Base-by-base conservation (phyloP, 257 asterid species). In the Striga asiatica region DNA sequence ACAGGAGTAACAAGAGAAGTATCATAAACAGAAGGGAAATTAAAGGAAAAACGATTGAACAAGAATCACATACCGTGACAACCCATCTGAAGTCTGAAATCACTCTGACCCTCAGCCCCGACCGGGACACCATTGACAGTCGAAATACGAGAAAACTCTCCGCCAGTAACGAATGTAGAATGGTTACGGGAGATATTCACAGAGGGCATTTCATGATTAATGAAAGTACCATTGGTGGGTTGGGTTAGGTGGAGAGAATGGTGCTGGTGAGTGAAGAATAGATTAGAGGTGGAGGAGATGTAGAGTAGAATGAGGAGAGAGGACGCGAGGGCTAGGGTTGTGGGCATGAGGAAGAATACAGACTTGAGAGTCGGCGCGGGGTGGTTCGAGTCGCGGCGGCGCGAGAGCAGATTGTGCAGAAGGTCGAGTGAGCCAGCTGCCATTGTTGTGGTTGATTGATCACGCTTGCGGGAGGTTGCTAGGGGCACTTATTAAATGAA, bases 281-380 rank as follows among this genome's bases (percentile, higher is more conserved):
- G 58, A 53, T 64, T 75, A 28, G 95, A 82, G 51, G 89, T 81
- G 51, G 76, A 82, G 51, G 79, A 76, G 59, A 82, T 76, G 66
- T 85, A 85, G 68, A 78, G 74, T 37, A 85, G 65, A 62, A 83
- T 70, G 66, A 71, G 73, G 25, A 81, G 76, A 53, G 80, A 77
- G 54, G 93, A 78, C 39, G 81, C 50, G 25, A 89, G 83, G 75
- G 87, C 88, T 63, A 85, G 73, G 70, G 83, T 68, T 10, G 85
- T 72, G 45, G 88, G 95, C 65, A 89, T 49, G 54, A 80, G 66
- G 50, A 75, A 66, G 73, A 88, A 72, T 9, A 66, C 47, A 43
- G 75, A 54, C 60, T 69, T 81, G 32, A 73, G 61, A 2, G 73
- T 49, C 66, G 35, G 64, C 27, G 54, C 4, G 23, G 62, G 57